A percentile compares a stretch with the other conserved stretches of the same genome.
These are phyloP conservation scores for Phytopythium vexans DNA, from an alignment of 352 stramenopile species.

Conservation along the genomic window DNA sequence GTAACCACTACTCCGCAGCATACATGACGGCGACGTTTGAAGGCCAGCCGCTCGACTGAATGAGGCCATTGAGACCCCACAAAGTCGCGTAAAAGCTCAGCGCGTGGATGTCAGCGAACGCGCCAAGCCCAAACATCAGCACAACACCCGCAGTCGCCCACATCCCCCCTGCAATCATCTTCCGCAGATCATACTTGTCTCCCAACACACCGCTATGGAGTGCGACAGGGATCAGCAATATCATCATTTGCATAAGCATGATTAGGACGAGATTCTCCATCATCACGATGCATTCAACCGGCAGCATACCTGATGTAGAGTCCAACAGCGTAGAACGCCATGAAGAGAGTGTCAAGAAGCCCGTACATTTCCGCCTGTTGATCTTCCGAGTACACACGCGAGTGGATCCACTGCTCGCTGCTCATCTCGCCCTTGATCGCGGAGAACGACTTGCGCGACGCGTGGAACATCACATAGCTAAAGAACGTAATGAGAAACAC, in stretches of 20 bases:
- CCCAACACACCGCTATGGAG: slow-evolving; percentile 54
- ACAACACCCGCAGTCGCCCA: slow-evolving; percentile 56
- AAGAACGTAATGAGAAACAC: slow-evolving; percentile 77
- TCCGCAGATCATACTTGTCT: slow-evolving; percentile 63
- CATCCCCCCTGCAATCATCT: slow-evolving; percentile 72
- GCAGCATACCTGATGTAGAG: slow-evolving; percentile 57
- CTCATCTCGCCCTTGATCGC: slow-evolving; percentile 83
- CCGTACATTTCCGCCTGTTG: slow-evolving; percentile 81
- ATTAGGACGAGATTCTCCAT: neutral
- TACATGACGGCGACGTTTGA: slow-evolving; percentile 80
- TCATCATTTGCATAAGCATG: neutral
- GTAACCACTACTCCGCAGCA: slow-evolving; percentile 29
- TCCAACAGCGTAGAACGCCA: slow-evolving; percentile 69
- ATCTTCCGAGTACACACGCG: slow-evolving; percentile 43
- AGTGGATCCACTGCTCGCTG: slow-evolving; percentile 75
- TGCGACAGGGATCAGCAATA: neutral
- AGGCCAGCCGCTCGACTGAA: slow-evolving; percentile 78
- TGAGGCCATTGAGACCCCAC: slow-evolving; percentile 74
- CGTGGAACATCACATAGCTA: slow-evolving; percentile 80
- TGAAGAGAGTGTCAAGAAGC: slow-evolving; percentile 79
- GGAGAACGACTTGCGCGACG: slow-evolving; percentile 76
- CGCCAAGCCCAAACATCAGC: slow-evolving; percentile 59
- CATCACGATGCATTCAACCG: neutral
- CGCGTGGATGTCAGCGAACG: slow-evolving; percentile 55
- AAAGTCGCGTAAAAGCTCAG: slow-evolving; percentile 68